Conservation (phyloP, 306 rosid genomes). For the Cicer bijugum region DNA sequence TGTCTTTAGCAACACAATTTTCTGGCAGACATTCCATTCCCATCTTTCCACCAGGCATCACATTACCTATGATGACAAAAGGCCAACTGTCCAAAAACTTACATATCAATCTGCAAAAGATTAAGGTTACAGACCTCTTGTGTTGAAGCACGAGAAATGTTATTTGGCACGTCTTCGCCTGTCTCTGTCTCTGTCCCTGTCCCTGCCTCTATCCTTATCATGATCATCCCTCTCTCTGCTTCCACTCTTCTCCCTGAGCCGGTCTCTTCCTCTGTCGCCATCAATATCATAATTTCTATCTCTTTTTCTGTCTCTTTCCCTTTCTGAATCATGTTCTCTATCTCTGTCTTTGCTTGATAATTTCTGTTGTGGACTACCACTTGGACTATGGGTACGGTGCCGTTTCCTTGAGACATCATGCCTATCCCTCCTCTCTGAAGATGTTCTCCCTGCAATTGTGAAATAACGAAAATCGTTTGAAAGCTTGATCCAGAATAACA, state of each 20-base stretch:
- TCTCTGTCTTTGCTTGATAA: slow-evolving; percentile 72
- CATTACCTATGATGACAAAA: slow-evolving; percentile 33
- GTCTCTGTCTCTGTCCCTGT: slow-evolving; percentile 74
- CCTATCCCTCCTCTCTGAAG: slow-evolving; percentile 74
- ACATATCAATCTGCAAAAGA: slow-evolving; percentile 40
- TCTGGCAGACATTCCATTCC: slow-evolving; percentile 34
- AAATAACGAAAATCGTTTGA: slow-evolving; percentile 14
- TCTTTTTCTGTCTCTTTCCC: slow-evolving; percentile 70
- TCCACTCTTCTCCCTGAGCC: slow-evolving; percentile 82
- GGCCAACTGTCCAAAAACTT: slow-evolving; percentile 29
- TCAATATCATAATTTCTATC: slow-evolving; percentile 67
- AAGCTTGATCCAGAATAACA: slow-evolving; percentile 28
- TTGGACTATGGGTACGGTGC: slow-evolving; percentile 72
- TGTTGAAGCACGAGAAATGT: slow-evolving; percentile 5
- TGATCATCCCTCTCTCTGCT: slow-evolving; percentile 91
- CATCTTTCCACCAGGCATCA: slow-evolving; percentile 24
- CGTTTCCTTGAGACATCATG: slow-evolving; percentile 76
- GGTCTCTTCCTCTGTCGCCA: slow-evolving; percentile 62
- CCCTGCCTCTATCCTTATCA: slow-evolving; percentile 70
- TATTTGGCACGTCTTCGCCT: slow-evolving; percentile 73
- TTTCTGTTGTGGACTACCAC: slow-evolving; percentile 71
- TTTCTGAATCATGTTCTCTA: slow-evolving; percentile 64
- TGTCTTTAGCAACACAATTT: slow-evolving; percentile 43
- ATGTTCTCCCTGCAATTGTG: slow-evolving; percentile 58
- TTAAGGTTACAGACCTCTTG: background rate